Evolutionary conservation across 2,329 filamentous ascomycete species (phyloP).

Genomic region (Trichoderma guizhouense): DNA sequence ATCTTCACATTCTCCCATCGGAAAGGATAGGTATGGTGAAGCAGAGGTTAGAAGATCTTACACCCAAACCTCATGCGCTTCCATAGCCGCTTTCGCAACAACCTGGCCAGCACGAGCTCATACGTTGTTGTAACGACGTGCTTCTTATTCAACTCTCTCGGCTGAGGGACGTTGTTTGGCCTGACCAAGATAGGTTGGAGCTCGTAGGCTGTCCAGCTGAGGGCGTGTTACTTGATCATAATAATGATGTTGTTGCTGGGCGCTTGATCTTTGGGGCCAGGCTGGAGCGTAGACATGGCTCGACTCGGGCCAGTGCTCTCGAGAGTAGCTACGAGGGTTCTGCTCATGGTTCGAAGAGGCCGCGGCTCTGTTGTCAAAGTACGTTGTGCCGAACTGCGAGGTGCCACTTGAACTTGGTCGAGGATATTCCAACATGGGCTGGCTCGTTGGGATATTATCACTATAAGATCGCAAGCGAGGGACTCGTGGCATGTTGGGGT

Average conservation of each 20-base stretch:
- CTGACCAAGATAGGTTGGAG: neutral
- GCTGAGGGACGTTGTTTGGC: neutral
- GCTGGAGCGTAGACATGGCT: neutral
- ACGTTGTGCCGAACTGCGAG: neutral
- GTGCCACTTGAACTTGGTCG: conserved; percentile 23
- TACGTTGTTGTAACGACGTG: neutral
- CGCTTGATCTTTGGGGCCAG: neutral
- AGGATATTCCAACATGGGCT: conserved; percentile 8
- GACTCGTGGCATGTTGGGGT: conserved; percentile 13
- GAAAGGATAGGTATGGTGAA: neutral
- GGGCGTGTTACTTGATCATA: conserved; percentile 5
- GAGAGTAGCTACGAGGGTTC: neutral
- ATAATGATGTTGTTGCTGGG: neutral
- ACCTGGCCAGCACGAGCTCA: neutral
- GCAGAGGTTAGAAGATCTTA: conserved; percentile 24
- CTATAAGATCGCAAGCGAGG: conserved; percentile 27
- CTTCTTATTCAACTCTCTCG: neutral
- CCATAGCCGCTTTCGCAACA: neutral
- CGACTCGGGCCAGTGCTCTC: neutral
- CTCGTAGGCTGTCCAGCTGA: conserved; percentile 8
- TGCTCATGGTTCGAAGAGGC: conserved; percentile 10
- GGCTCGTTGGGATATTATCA: conserved; percentile 21
- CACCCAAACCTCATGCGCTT: neutral
- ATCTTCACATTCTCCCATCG: neutral
- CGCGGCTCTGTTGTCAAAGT: neutral